Evolutionary conservation across 306 rosid genomes (phyloP).

Genomic region (Prunus davidiana): DNA sequence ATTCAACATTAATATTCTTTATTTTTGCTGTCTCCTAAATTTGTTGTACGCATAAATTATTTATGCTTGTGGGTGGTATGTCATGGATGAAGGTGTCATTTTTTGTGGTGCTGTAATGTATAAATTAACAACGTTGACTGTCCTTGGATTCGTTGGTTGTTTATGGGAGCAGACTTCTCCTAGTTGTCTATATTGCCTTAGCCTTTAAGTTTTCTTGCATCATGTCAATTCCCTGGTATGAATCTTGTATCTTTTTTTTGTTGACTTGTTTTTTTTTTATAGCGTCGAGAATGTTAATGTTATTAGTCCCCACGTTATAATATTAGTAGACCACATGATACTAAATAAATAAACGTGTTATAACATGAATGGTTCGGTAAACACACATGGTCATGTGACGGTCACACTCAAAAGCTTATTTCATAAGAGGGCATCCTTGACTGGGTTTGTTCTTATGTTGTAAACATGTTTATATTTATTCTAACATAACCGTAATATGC

Average conservation of each 20-base stretch:
- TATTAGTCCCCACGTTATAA: neutral
- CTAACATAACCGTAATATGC: too few relatives aligned
- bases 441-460: too few relatives aligned
- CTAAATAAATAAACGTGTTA: too few relatives aligned
- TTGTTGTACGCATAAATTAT: constrained; percentile 1
- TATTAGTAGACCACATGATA: too few relatives aligned
- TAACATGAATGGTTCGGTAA: too few relatives aligned
- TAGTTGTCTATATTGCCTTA: neutral
- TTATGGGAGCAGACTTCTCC: neutral
- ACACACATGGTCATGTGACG: too few relatives aligned
- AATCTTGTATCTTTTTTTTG: neutral
- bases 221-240: neutral
- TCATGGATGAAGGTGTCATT: constrained; percentile 3
- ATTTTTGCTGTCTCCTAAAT: neutral
- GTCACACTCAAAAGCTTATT: too few relatives aligned
- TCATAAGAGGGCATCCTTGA: too few relatives aligned
- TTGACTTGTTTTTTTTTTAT: neutral
- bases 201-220: neutral
- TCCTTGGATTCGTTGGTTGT: neutral
- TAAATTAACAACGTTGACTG: constrained; percentile 3
- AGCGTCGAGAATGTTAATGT: neutral
- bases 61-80: neutral
- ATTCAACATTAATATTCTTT: constrained; percentile 15
- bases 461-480: too few relatives aligned
- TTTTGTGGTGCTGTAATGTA: constrained; percentile 12